Evolutionary conservation across 2,329 filamentous ascomycete genomes (phyloP), one percentile per base, ranked within the genome.

Genomic region (Diaporthe australafricana): DNA sequence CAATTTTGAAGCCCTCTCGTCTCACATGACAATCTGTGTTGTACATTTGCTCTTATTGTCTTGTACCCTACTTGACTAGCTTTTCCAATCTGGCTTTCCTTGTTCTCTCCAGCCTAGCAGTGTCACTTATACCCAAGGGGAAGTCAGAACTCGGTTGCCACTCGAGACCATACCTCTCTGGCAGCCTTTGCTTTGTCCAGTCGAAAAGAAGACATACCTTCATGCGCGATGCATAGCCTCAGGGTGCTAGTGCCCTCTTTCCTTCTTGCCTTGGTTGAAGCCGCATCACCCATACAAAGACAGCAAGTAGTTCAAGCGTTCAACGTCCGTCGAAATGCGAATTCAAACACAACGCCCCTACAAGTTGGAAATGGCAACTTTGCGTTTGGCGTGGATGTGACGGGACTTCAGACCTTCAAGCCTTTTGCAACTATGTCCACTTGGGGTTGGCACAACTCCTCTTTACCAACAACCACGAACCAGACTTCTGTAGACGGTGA

Each of bases 391-490:
- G 84, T 82, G 16, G 85, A 87, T 74, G 78, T 85, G 4, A 87
- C 84, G 1, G 85, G 85, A 8, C 77, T 87, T 63, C 83, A 85
- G 74, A 85, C 83, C 2, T 86, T 86, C 73, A 80, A 80, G 32
- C 83, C 84, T 1, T 87, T 84, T 72, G 83, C 80, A n/a, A 85
- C 81, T 3, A 80, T 86, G 80, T 85, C 84, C 1, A 83, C 81
- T 2, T 86, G 84, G 85, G 84, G 84, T 8, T 87, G 85, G 85
- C 84, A 87, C 77, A 86, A 86, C 65, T 85, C 85, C 72, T 84
- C 83, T 30, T 74, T 85, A 25, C 85, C 82, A n/a, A 82, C 78
- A 55, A 85, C 81, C 0, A 74, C 74, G 17, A 79, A 80, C 5
- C 82, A 83, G 70, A 83, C 80, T 3, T 81, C 79, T 6, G 70